Conservation (phyloP, 2,329 filamentous ascomycete species). For the Fusarium nodosum region DNA sequence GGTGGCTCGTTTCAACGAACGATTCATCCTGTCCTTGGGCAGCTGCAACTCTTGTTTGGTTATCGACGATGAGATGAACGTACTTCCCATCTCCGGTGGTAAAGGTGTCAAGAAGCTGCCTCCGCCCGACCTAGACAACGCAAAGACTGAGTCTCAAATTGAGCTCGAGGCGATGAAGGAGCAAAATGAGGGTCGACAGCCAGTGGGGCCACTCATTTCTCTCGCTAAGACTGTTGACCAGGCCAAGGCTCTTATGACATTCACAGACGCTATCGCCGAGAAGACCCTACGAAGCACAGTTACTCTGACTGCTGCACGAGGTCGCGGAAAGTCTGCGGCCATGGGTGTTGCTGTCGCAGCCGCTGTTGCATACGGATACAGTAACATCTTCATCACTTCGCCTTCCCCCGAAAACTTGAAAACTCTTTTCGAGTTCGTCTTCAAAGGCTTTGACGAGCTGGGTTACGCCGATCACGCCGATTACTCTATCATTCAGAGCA, state of each 20-base stretch:
- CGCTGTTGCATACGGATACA: slow-evolving; percentile 95
- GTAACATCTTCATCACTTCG: slow-evolving; percentile 99
- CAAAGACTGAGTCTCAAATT: slow-evolving; percentile 77
- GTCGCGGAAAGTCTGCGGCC: slow-evolving; percentile 96
- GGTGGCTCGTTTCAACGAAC: slow-evolving; percentile 95
- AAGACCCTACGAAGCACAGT: slow-evolving; percentile 96
- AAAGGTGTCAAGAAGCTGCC: slow-evolving; percentile 89
- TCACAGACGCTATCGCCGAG: slow-evolving; percentile 95
- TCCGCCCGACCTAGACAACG: slow-evolving; percentile 78
- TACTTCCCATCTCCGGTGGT: slow-evolving; percentile 94
- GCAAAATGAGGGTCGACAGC: slow-evolving; percentile 84
- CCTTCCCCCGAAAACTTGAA: slow-evolving; percentile 98
- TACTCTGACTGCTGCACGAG: slow-evolving; percentile 91
- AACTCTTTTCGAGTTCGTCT: slow-evolving; percentile 97
- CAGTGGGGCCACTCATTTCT: slow-evolving; percentile 85
- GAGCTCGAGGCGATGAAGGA: slow-evolving; percentile 92
- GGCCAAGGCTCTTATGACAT: slow-evolving; percentile 95
- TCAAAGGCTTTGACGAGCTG: slow-evolving; percentile 96
- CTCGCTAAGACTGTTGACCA: slow-evolving; percentile 94
- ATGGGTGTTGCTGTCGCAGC: slow-evolving; percentile 94
- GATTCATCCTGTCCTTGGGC: slow-evolving; percentile 95
- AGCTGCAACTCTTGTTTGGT: slow-evolving; percentile 95
- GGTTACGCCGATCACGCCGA: slow-evolving; percentile 95
- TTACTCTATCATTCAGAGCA: slow-evolving; percentile 98
- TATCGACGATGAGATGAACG: slow-evolving; percentile 97